Evolutionary conservation across 1,139 yeast species (phyloP).

Genomic region (Lodderomyces parapsilosis): DNA sequence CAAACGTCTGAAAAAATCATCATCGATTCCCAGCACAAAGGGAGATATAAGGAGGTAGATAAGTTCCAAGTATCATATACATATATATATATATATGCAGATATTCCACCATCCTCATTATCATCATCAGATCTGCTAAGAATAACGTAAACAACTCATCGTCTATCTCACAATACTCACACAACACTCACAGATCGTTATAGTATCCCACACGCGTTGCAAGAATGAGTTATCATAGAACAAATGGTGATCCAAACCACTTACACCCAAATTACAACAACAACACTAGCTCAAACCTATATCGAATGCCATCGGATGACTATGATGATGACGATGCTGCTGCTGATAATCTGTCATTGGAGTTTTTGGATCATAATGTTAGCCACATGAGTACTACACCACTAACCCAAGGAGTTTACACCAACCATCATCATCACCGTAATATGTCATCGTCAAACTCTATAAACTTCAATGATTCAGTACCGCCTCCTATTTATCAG

Average conservation of each 20-base stretch:
- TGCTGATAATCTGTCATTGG: constrained; percentile 11
- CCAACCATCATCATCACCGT: constrained; percentile 14
- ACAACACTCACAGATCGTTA: not conserved
- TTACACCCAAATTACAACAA: constrained; percentile 6
- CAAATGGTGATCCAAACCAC: constrained; percentile 7
- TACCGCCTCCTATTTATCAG: constrained; percentile 30
- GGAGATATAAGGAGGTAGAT: too few relatives aligned
- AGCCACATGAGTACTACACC: constrained; percentile 14
- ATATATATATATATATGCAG: not conserved
- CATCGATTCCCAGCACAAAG: too few relatives aligned
- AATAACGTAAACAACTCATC: too few relatives aligned
- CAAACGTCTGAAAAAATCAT: too few relatives aligned
- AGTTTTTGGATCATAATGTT: constrained; percentile 9
- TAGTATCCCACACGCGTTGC: not conserved
- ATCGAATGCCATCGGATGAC: constrained; percentile 9
- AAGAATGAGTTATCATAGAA: constrained; percentile 3
- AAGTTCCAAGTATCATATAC: too few relatives aligned
- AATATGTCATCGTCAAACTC: constrained; percentile 19
- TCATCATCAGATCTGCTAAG: too few relatives aligned
- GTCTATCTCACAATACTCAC: too few relatives aligned
- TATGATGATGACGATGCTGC: constrained; percentile 6
- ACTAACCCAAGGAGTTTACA: constrained; percentile 18
- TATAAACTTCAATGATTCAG: constrained; percentile 36
- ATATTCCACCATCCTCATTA: too few relatives aligned
- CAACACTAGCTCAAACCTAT: constrained; percentile 3